These are phyloP conservation scores for Nymphaea thermarum DNA, from an alignment of 164 flowering plant species.

Conservation along the genomic window DNA sequence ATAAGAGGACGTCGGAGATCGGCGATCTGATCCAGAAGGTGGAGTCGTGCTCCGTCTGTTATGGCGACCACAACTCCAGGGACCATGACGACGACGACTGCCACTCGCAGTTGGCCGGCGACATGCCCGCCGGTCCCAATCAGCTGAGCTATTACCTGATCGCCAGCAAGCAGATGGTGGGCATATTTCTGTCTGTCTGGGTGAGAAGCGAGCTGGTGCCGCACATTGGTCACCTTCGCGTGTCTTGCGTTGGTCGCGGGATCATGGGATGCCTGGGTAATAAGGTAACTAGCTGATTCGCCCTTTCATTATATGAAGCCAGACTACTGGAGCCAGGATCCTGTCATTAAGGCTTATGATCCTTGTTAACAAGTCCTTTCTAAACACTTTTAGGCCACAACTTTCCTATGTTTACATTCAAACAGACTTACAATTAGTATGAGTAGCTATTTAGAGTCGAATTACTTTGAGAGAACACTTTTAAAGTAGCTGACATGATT, in stretches of 20 bases:
- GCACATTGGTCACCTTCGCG: constrained; percentile 69
- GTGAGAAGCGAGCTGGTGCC: constrained; percentile 55
- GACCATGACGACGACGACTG: background rate
- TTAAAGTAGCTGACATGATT: too few relatives aligned
- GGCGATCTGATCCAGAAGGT: constrained; percentile 7
- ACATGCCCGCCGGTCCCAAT: constrained; percentile 11
- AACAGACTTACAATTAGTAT: background rate
- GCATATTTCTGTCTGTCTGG: constrained; percentile 81
- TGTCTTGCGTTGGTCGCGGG: constrained; percentile 66
- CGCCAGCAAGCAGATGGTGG: constrained; percentile 94
- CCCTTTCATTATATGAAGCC: background rate
- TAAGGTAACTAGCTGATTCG: constrained; percentile 28
- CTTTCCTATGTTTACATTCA: background rate
- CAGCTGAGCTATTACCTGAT: constrained; percentile 40
- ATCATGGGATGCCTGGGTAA: constrained; percentile 89
- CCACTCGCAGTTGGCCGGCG: constrained; percentile 4
- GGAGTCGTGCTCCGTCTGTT: background rate
- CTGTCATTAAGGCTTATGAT: background rate
- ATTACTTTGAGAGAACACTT: too few relatives aligned
- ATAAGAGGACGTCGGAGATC: constrained; percentile 22
- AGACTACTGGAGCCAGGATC: background rate
- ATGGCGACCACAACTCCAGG: background rate
- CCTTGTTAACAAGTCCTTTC: background rate
- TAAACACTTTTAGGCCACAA: background rate
- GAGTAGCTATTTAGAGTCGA: background rate